Percentiles rank a stretch among this genome's conserved stretches.
These are phyloP conservation scores for Rhododendron kiyosumense DNA, from an alignment of 148 eudicot species.

Conservation along the genomic window DNA sequence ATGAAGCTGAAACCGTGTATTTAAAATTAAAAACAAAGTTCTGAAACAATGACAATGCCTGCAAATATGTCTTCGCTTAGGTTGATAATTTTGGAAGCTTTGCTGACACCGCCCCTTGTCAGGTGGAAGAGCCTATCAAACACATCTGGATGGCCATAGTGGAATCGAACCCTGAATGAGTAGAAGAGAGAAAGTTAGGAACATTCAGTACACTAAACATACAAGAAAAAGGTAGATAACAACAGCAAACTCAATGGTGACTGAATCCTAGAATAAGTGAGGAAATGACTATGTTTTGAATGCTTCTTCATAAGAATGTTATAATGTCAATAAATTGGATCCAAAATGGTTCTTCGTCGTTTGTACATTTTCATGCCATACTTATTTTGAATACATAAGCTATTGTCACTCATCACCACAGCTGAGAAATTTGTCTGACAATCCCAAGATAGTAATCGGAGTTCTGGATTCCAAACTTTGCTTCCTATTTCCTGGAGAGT, in stretches of 20 bases:
- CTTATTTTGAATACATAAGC: background rate
- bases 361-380: background rate
- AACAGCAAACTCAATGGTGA: background rate
- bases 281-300: background rate
- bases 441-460: background rate
- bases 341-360: background rate
- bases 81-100: slow-evolving; percentile 60
- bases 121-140: slow-evolving; percentile 67
- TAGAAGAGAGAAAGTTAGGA: slow-evolving; percentile 1
- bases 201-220: background rate
- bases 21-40: background rate
- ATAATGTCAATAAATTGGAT: background rate
- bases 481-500: background rate
- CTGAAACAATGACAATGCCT: slow-evolving; percentile 26
- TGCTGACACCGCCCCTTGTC: slow-evolving; percentile 70
- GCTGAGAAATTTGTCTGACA: background rate
- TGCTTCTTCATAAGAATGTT: background rate
- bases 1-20: background rate
- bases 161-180: slow-evolving; percentile 56
- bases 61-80: slow-evolving; percentile 78
- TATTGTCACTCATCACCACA: background rate
- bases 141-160: slow-evolving; percentile 77
- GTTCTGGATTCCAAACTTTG: background rate
- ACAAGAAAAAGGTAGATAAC: slow-evolving; percentile 1
- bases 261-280: background rate